Evolutionary conservation across 129 eudicot species (phyloP), one percentile per base, ranked within the genome.

Genomic region (Saussurea involucrata): DNA sequence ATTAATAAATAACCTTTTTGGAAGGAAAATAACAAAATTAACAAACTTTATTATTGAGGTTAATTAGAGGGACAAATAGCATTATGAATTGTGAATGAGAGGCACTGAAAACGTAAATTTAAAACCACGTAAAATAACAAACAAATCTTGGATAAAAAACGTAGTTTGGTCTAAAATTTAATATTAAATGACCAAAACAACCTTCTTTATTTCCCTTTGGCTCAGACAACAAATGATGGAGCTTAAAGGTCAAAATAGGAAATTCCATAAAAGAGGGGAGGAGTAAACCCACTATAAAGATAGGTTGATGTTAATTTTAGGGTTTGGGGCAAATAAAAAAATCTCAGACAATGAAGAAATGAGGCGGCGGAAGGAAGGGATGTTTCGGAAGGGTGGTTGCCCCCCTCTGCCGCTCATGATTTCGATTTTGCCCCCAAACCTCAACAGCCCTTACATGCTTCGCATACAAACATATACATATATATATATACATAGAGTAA

Each of bases 311-410:
- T 25, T 42, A 2, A 10, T 18, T 0, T 32, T 73, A 44, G 69
- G 61, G 76, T n/a, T 61, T 34, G 60, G 25, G 63, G 68, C 18
- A 74, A 3, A 71, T 10, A 8, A 2, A 42, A 42, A 32, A 2
- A 11, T 42, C 85, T 82, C 69, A 36, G 83, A 15, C 63, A 53
- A n/a, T 3, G 5, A 65, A 71, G 49, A 71, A 76, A 80, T 55
- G 80, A 80, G 73, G 85, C 75, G 27, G 60, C 37, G 55, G 75
- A 27, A 63, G 78, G 73, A 18, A 74, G 6, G 84, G 84, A 69
- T 55, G 53, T 69, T 81, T 68, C 80, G 3, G 1, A 32, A 76
- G 87, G 86, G 86, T 71, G 40, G 86, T 82, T 85, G 69, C 82
- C 86, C 82, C 79, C 27, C 44, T 69, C 31, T 32, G 73, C 27